A percentile compares a stretch with the other conserved stretches of the same genome.
phyloP scores from a whole-genome alignment of 257 asterid genomes.

The Solanum habrochaites region DNA sequence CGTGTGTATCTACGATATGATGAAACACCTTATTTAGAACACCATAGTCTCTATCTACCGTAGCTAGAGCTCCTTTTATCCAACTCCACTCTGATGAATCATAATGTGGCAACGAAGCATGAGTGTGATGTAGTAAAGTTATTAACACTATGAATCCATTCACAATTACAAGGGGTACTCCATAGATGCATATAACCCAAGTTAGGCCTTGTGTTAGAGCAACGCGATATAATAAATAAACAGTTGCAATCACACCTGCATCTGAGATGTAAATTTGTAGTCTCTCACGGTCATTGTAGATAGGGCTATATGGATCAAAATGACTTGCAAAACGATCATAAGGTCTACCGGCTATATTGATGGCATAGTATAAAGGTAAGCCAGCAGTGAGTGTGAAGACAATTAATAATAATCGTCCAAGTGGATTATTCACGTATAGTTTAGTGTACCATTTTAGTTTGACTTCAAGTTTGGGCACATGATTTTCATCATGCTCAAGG shows the following conservation, averaged over 20 bases:
- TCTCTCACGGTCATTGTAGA: not conserved
- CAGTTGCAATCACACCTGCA: not conserved
- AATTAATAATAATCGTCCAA: not conserved
- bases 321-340: constrained; percentile 2
- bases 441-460: not conserved
- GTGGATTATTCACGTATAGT: not conserved
- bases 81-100: not conserved
- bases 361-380: not conserved
- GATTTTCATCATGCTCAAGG: not conserved
- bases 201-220: not conserved
- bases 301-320: constrained; percentile 2
- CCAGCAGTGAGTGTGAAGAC: not conserved
- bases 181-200: not conserved
- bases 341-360: not conserved
- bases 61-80: not conserved
- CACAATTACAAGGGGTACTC: not conserved
- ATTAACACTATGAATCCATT: not conserved
- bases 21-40: not conserved
- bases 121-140: not conserved
- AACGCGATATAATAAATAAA: not conserved
- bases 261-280: not conserved
- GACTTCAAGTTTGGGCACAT: not conserved
- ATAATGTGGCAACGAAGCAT: not conserved
- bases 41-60: not conserved
- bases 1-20: not conserved